Conservation (phyloP, 1,284 basidiomycete species). For the Calocybe gambosa region DNA sequence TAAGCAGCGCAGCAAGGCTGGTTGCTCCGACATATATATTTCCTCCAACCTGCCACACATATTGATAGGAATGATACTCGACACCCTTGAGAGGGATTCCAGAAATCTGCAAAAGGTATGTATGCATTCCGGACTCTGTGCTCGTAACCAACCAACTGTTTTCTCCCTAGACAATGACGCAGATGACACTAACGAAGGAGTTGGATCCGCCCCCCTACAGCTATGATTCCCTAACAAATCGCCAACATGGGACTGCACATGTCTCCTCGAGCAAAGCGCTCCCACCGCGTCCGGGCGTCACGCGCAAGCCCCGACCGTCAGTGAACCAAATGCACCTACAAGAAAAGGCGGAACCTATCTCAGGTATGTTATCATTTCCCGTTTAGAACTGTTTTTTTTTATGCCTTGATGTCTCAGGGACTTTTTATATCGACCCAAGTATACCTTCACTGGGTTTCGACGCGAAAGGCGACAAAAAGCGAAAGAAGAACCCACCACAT, state of each 20-base stretch:
- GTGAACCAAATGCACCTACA: not conserved
- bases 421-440: slow-evolving; percentile 32
- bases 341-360: not conserved
- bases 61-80: not conserved
- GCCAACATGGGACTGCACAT: not conserved
- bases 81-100: not conserved
- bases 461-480: slow-evolving; percentile 20
- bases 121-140: not conserved
- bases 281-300: not conserved
- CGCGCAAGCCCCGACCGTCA: not conserved
- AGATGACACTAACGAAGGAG: not conserved
- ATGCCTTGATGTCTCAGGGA: too few relatives aligned
- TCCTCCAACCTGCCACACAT: not conserved
- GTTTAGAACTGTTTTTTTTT: not conserved
- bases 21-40: not conserved
- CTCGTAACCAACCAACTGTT: not conserved
- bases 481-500: slow-evolving; percentile 25
- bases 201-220: not conserved
- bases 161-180: not conserved
- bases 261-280: not conserved
- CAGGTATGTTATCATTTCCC: slow-evolving; percentile 6
- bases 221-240: not conserved
- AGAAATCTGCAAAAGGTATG: not conserved
- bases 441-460: slow-evolving; percentile 20
- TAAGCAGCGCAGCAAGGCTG: not conserved